Percentiles rank a stretch among this genome's conserved stretches.
Evolutionary conservation across 192 early-diverging fungal species (phyloP).

Genomic region (Coemansia sp.): DNA sequence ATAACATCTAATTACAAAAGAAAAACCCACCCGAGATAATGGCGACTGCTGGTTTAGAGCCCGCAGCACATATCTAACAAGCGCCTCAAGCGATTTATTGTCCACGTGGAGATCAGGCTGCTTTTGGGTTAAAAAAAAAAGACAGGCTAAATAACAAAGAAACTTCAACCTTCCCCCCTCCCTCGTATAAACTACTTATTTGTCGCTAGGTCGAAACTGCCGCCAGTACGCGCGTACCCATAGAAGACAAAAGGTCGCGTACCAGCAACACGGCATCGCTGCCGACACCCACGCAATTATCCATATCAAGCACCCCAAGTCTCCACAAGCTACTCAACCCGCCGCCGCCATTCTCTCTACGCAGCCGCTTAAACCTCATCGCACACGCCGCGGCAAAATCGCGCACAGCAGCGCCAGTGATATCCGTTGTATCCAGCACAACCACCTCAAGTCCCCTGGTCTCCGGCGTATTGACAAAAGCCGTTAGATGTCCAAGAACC

Average conservation of each 20-base stretch:
- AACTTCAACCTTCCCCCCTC: no score
- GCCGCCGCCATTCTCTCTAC: not conserved
- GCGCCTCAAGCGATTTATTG: no score
- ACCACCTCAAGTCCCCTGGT: constrained; percentile 22
- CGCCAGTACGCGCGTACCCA: constrained; percentile 24
- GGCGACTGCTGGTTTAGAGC: no score
- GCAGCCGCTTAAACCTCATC: constrained; percentile 16
- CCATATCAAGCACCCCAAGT: constrained; percentile 33
- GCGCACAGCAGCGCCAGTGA: constrained; percentile 33
- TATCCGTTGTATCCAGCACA: constrained; percentile 27
- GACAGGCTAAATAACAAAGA: not conserved
- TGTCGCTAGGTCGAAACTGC: not conserved
- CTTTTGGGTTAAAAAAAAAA: not conserved
- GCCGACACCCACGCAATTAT: constrained; percentile 30
- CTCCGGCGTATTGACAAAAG: constrained; percentile 1
- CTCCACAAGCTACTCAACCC: constrained; percentile 9
- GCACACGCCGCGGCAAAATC: constrained; percentile 43
- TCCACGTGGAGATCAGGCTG: no score
- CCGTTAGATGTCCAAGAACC: constrained; percentile 19
- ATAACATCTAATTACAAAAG: no score
- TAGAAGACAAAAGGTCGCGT: constrained; percentile 30
- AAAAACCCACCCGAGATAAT: no score
- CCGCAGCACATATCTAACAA: no score
- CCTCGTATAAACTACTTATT: not conserved
- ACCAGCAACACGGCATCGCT: constrained; percentile 37